Percentiles rank a stretch among this genome's conserved stretches.
phyloP scores from a whole-genome alignment of 257 asterid genomes.

The Rubia yunnanensis region DNA sequence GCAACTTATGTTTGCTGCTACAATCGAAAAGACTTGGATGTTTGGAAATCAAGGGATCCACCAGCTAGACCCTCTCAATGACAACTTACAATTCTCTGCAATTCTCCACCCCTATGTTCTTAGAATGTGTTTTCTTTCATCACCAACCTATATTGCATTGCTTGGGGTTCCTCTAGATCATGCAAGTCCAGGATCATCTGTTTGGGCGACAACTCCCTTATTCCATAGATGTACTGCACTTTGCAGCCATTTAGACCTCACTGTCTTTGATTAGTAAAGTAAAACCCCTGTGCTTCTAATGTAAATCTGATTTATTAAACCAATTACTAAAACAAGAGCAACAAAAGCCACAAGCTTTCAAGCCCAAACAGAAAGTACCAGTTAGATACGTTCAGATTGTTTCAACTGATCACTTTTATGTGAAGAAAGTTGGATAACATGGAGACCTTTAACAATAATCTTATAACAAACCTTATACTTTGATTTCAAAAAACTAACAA shows the following conservation, averaged over 20 bases:
- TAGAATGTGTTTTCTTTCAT: not conserved
- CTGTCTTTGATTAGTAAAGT: not conserved
- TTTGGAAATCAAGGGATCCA: not conserved
- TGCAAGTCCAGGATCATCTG: not conserved
- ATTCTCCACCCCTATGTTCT: not conserved
- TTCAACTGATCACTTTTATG: not conserved
- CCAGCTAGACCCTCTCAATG: not conserved
- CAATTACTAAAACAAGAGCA: not conserved
- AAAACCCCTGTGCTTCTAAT: not conserved
- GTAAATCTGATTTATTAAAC: not conserved
- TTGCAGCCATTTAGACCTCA: not conserved
- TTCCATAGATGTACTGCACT: not conserved
- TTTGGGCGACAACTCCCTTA: not conserved
- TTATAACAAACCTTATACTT: not conserved
- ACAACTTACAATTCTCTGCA: not conserved
- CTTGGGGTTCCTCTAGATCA: not conserved
- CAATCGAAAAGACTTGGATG: not conserved
- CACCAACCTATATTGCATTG: not conserved
- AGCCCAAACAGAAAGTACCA: not conserved
- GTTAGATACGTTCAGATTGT: not conserved
- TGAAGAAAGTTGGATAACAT: not conserved
- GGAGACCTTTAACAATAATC: not conserved
- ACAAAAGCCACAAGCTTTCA: slow-evolving; percentile 1
- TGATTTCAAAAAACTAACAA: not conserved
- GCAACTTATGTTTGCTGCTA: not conserved